Conservation (phyloP, 108 stramenopile genomes). For the Schizochytrium sp. region DNA sequence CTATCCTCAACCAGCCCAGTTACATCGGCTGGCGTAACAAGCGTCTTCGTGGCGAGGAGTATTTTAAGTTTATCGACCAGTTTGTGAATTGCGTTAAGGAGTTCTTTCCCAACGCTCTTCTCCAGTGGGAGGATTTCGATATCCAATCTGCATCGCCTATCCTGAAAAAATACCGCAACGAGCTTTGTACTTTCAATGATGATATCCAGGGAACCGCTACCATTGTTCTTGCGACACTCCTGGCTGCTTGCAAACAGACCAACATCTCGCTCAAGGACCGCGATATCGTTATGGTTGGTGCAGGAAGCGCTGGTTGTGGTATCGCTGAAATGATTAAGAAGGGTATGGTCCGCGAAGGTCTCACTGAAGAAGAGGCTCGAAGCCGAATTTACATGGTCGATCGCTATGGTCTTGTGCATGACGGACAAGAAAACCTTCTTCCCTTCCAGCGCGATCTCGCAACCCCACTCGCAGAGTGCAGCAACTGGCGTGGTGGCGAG, state of each 20-base stretch:
- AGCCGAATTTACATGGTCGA: slow-evolving; percentile 86
- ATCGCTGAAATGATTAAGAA: slow-evolving; percentile 84
- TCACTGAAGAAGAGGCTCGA: slow-evolving; percentile 72
- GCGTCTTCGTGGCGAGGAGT: slow-evolving; percentile 84
- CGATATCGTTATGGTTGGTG: slow-evolving; percentile 88
- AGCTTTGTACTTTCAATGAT: slow-evolving; percentile 96
- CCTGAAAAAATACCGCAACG: slow-evolving; percentile 89
- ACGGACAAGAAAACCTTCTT: slow-evolving; percentile 2
- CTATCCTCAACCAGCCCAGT: slow-evolving; percentile 85
- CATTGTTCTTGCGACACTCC: slow-evolving; percentile 84
- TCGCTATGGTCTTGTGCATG: slow-evolving; percentile 74
- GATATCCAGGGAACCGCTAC: slow-evolving; percentile 98
- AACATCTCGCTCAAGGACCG: slow-evolving; percentile 84
- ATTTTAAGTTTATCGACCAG: slow-evolving; percentile 92
- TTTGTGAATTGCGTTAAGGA: slow-evolving; percentile 92
- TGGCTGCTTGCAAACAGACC: slow-evolving; percentile 84
- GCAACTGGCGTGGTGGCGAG: slow-evolving; percentile 7
- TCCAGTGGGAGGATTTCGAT: slow-evolving; percentile 99
- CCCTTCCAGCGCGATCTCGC: slow-evolving; percentile 29
- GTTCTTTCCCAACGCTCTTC: slow-evolving; percentile 89
- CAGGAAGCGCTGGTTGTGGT: slow-evolving; percentile 92
- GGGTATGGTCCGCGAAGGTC: slow-evolving; percentile 66
- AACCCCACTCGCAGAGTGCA: background rate
- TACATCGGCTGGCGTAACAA: slow-evolving; percentile 90
- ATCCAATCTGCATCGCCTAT: slow-evolving; percentile 81